Evolutionary conservation across 2,329 filamentous ascomycete species (phyloP), one percentile per base, ranked within the genome.

Genomic region (Thermomyces lanuginosus): DNA sequence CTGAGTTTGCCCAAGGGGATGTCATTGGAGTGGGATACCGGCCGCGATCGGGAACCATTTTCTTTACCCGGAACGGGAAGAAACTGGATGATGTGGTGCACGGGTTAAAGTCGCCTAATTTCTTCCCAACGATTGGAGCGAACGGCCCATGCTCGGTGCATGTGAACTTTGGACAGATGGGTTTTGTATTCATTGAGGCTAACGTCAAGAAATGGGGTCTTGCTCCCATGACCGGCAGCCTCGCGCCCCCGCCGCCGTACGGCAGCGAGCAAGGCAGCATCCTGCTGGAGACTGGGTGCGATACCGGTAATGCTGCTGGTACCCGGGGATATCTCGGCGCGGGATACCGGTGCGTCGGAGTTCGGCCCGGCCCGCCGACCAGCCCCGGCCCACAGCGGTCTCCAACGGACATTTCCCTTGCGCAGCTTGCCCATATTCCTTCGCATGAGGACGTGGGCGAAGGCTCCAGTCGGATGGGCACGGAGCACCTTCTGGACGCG

Each of bases 121-220:
- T 95, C 60, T 98, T 98, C 56, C 89, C 89, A 1, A 89, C 89
- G 0, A 71, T 98, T n/a, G 89, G 89, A 22, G 84, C 89, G 31
- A 93, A 89, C 46, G 89, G 89, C 1, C 89, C 89, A 9, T 84
- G 81, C 43, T 76, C 76, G 16, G 71, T 98, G 1, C 86, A 98
- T 49, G 89, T 95, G 48, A 98, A 98, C 52, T 91, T 98, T 50
- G 89, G 89, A 5, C 89, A 98, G 51, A 81, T 89, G 46, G 89
- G 89, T 17, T 98, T 95, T 47, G 89, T 98, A 25, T 98, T 95
- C 47, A 95, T 98, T 42, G 89, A 98, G 56, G 89, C 86, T 35
- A 98, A 98, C 45, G 89, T 98, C 34, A 98, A 98, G 71, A 98
- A 95, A 63, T 98, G 89, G 89, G 89, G 89, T 2, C 62, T 98